These are phyloP conservation scores for Hanseniaspora occidentalis DNA, from an alignment of 805 yeast genomes.

Conservation along the genomic window DNA sequence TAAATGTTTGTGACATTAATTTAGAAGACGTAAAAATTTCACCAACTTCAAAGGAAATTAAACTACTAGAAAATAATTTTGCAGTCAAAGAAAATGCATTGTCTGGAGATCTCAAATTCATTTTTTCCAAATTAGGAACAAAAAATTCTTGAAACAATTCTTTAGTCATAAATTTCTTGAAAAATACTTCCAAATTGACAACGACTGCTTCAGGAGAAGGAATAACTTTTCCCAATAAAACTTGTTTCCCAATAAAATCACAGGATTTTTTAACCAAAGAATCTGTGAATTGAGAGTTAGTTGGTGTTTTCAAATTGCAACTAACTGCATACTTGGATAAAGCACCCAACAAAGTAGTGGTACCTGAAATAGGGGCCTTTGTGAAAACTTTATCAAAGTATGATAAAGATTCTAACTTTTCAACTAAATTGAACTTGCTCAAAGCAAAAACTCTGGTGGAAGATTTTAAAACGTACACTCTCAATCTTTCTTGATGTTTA, in stretches of 20 bases:
- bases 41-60: slow-evolving; percentile 1
- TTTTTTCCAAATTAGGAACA: slow-evolving; percentile 57
- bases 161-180: slow-evolving; percentile 30
- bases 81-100: slow-evolving; percentile 46
- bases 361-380: slow-evolving; percentile 24
- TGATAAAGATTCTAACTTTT: neutral
- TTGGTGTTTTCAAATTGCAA: slow-evolving; percentile 13
- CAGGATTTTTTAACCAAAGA: slow-evolving; percentile 12
- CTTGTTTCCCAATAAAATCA: slow-evolving; percentile 26
- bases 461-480: slow-evolving; percentile 24
- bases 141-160: slow-evolving; percentile 28
- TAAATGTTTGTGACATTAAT: slow-evolving; percentile 36
- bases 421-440: neutral
- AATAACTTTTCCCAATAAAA: slow-evolving; percentile 33
- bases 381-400: slow-evolving; percentile 1
- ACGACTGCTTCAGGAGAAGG: slow-evolving; percentile 31
- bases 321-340: slow-evolving; percentile 21
- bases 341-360: slow-evolving; percentile 26
- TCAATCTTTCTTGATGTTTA: slow-evolving; percentile 29
- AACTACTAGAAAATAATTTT: slow-evolving; percentile 23
- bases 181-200: slow-evolving; percentile 31
- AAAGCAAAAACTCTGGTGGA: slow-evolving; percentile 8
- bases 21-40: slow-evolving; percentile 30
- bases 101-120: slow-evolving; percentile 71
- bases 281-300: slow-evolving; percentile 13